phyloP scores from a whole-genome alignment of 331 rosid genomes.

The Saraca asoca region DNA sequence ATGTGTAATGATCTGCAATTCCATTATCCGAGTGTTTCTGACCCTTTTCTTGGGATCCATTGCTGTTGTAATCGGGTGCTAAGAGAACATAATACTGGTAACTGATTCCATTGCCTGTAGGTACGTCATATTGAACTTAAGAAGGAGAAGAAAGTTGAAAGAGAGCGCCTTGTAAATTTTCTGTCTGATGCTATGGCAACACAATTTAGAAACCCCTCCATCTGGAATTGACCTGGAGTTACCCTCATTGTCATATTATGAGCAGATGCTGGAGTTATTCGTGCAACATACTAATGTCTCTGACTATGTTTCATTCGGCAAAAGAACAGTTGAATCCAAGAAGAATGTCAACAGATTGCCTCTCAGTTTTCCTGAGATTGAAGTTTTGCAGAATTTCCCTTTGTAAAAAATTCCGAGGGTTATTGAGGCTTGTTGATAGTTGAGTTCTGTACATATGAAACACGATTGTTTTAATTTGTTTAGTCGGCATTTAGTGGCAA shows the following conservation, averaged over 20 bases:
- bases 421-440: background rate
- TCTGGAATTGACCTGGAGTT: slow-evolving; percentile 59
- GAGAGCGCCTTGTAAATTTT: slow-evolving; percentile 62
- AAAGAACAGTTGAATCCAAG: background rate
- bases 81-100: slow-evolving; percentile 26
- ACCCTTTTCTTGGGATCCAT: too few relatives aligned
- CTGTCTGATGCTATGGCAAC: slow-evolving; percentile 69
- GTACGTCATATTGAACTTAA: slow-evolving; percentile 90
- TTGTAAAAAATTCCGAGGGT: too few relatives aligned
- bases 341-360: too few relatives aligned
- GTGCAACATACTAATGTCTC: slow-evolving; percentile 13
- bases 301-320: background rate
- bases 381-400: too few relatives aligned
- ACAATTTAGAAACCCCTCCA: slow-evolving; percentile 76
- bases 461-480: slow-evolving; percentile 24
- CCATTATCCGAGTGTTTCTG: slow-evolving; percentile 16
- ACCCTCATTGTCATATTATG: slow-evolving; percentile 25
- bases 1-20: slow-evolving; percentile 32
- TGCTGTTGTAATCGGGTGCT: slow-evolving; percentile 8
- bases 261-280: slow-evolving; percentile 30
- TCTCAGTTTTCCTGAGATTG: too few relatives aligned
- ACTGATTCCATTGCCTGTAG: slow-evolving; percentile 44
- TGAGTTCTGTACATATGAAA: slow-evolving; percentile 6
- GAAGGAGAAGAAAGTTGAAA: slow-evolving; percentile 74
- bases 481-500: background rate